Evolutionary conservation across 495 filamentous ascomycete species (phyloP).

Genomic region (Hypoxylon crocopeplum): DNA sequence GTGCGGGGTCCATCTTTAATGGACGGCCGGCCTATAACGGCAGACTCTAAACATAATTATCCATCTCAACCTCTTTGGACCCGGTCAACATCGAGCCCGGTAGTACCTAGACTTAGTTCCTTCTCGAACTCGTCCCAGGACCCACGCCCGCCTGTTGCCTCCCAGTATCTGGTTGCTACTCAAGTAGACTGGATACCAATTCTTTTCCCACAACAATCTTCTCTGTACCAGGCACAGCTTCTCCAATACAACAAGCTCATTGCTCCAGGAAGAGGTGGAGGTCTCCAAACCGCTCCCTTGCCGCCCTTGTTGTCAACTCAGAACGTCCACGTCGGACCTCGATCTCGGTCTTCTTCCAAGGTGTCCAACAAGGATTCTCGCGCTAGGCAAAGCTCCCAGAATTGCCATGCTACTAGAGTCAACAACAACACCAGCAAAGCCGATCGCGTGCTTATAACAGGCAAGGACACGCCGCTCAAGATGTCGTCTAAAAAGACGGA

Average conservation of each 20-base stretch:
- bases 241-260: conserved; percentile 63
- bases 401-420: conserved; percentile 66
- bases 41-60: conserved; percentile 59
- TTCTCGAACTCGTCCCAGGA: conserved; percentile 14
- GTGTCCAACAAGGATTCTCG: conserved; percentile 57
- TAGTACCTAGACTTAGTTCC: conserved; percentile 35
- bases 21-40: conserved; percentile 57
- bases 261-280: conserved; percentile 55
- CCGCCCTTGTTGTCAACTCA: conserved; percentile 54
- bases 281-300: conserved; percentile 54
- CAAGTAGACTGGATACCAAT: conserved; percentile 55
- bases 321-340: conserved; percentile 54
- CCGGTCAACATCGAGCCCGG: conserved; percentile 42
- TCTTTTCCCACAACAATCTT: conserved; percentile 58
- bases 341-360: conserved; percentile 60
- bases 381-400: conserved; percentile 51
- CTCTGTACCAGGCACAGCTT: conserved; percentile 59
- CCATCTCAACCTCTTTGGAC: conserved; percentile 50
- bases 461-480: conserved; percentile 54
- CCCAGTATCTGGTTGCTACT: conserved; percentile 43
- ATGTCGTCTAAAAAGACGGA: conserved; percentile 57
- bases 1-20: conserved; percentile 53
- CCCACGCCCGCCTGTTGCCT: conserved; percentile 19
- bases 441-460: conserved; percentile 62
- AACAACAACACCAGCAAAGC: conserved; percentile 55